Evolutionary conservation across 805 yeast species (phyloP), one percentile per base, ranked within the genome.

Genomic region (Metschnikowia amazonensis): DNA sequence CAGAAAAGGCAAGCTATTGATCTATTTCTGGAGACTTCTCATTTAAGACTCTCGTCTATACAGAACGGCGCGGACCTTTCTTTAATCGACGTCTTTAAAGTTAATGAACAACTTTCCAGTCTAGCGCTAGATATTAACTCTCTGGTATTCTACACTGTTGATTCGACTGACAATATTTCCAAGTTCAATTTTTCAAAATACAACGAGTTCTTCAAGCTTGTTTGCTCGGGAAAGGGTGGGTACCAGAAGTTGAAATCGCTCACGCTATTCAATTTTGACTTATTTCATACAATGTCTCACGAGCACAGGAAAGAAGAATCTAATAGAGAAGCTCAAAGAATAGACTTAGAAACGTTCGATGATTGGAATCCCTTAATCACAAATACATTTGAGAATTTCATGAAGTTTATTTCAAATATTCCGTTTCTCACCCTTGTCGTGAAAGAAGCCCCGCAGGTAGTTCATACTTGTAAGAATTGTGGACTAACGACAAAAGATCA

Each of bases 111-210:
- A 4, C 56, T 80, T 21, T 49, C 63, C 5, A 60, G 65, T 10
- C 48, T 81, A 18, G 62, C 67, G 8, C 59, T 81, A 11, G 85
- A 80, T 53, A 58, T 80, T 34, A 66, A 67, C 48, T 78, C 84
- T 28, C 63, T 62, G 21, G 69, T 79, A 11, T 80, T 71, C 45
- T 65, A 64, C 49, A 57, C 50, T 23, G 29, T 41, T 13, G 49
- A 47, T 17, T 48, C 57, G 16, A 42, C 33, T 10, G 53, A 48
- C 17, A 47, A 49, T 8, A 13, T 40, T 5, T 49, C 52, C 21
- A 57, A 53, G 10, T 71, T 70, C 55, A 63, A 67, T 45, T 70
- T 65, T 44, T 48, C 58, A 10, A 57, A 58, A 38, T 70, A 49
- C 46, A 60, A 60, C 43, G 53, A 50, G 40, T 54, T 60, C 33